A percentile compares a stretch with the other conserved stretches of the same genome.
These are phyloP conservation scores for Alloascoidea hylecoeti DNA, from an alignment of 805 yeast genomes.

Conservation along the genomic window DNA sequence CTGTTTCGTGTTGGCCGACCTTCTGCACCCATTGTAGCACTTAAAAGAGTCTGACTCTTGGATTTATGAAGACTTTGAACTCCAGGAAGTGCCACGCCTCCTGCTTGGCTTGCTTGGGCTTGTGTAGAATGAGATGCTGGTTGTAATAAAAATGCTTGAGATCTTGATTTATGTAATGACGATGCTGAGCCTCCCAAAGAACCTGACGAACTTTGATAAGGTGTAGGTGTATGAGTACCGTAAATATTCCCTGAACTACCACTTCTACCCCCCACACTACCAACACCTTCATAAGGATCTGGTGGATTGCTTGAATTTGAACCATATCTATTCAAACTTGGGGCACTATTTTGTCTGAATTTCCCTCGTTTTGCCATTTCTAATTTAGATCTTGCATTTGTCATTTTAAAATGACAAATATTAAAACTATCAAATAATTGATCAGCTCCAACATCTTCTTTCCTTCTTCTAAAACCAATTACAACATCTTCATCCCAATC, in stretches of 20 bases:
- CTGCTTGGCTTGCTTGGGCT: too few relatives aligned
- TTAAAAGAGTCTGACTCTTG: background rate
- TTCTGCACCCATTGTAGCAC: too few relatives aligned
- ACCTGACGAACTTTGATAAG: background rate
- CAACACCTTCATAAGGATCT: background rate
- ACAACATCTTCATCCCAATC: background rate
- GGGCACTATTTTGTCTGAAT: constrained; percentile 1
- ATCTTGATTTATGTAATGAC: background rate
- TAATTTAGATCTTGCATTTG: background rate
- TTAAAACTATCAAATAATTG: background rate
- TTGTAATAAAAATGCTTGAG: background rate
- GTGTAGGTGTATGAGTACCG: background rate
- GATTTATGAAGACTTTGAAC: background rate
- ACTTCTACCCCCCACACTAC: constrained; percentile 1
- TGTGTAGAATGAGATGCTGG: background rate
- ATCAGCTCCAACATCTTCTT: constrained; percentile 1
- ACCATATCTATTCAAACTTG: too few relatives aligned
- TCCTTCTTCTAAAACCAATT: background rate
- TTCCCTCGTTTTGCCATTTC: constrained; percentile 1
- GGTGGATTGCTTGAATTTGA: background rate
- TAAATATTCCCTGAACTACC: background rate
- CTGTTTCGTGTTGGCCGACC: too few relatives aligned
- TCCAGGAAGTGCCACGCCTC: too few relatives aligned
- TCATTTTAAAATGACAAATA: constrained; percentile 1
- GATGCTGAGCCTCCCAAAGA: too few relatives aligned